A percentile compares a stretch with the other conserved stretches of the same genome.
Evolutionary conservation across 768 basidiomycete species (phyloP).

Genomic region (Paxillus involutus): DNA sequence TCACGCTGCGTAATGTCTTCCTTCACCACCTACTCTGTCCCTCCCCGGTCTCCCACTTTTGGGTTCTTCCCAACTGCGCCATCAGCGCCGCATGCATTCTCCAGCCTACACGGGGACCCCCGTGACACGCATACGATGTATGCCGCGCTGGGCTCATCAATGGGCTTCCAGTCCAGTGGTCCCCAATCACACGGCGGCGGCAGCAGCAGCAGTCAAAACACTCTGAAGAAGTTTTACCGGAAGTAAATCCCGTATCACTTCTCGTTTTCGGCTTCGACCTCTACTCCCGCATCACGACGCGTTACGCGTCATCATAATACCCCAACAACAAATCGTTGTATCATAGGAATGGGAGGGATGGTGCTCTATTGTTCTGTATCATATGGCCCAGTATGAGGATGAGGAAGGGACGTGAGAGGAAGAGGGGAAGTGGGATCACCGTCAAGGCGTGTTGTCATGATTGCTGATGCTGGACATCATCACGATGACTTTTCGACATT

Average conservation of each 20-base stretch:
- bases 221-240: constrained; percentile 38
- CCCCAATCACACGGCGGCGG: constrained; percentile 20
- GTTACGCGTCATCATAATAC: constrained; percentile 3
- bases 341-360: constrained; percentile 17
- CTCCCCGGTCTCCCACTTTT: constrained; percentile 54
- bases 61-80: constrained; percentile 59
- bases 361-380: constrained; percentile 5
- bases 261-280: constrained; percentile 1
- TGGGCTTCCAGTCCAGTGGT: constrained; percentile 25
- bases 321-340: constrained; percentile 21
- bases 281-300: constrained; percentile 3
- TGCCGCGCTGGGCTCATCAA: constrained; percentile 42
- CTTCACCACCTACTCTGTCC: constrained; percentile 35
- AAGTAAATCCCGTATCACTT: constrained; percentile 10
- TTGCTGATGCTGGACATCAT: constrained; percentile 8
- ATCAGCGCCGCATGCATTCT: constrained; percentile 58
- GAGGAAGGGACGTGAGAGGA: constrained; percentile 1
- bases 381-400: background rate
- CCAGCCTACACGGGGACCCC: constrained; percentile 56
- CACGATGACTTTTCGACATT: constrained; percentile 20
- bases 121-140: constrained; percentile 62
- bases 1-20: constrained; percentile 43
- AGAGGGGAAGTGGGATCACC: background rate
- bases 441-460: background rate
- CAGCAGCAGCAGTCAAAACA: constrained; percentile 29